Evolutionary conservation across 2,329 filamentous ascomycete species (phyloP).

Genomic region (Elsinoe ampelina): DNA sequence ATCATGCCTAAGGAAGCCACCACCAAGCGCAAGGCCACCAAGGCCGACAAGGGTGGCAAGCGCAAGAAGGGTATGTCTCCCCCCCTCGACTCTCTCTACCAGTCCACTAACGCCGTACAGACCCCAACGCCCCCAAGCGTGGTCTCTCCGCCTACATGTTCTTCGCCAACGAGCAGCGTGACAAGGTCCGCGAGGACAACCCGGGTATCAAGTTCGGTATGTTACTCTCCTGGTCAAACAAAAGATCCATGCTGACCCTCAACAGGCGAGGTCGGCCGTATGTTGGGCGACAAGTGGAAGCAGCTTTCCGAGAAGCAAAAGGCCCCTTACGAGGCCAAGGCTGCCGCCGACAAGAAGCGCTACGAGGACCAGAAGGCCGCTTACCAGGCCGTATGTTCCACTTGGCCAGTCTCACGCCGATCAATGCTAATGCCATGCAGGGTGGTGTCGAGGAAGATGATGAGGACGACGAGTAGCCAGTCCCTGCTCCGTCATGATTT

Average conservation of each 20-base stretch:
- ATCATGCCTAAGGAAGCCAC: slow-evolving; percentile 60
- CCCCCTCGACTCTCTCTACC: not conserved
- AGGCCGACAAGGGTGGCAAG: slow-evolving; percentile 41
- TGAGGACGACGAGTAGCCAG: slow-evolving; percentile 29
- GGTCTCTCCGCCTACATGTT: slow-evolving; percentile 99
- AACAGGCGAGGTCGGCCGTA: slow-evolving; percentile 87
- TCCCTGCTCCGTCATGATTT: slow-evolving; percentile 7
- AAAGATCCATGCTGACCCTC: slow-evolving; percentile 10
- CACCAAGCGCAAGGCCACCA: slow-evolving; percentile 50
- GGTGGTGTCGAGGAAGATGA: slow-evolving; percentile 27
- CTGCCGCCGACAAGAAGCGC: slow-evolving; percentile 93
- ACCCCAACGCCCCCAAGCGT: slow-evolving; percentile 97
- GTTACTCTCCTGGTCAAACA: slow-evolving; percentile 24
- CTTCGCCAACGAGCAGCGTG: slow-evolving; percentile 98
- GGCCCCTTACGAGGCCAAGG: slow-evolving; percentile 91
- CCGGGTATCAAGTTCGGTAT: slow-evolving; percentile 91
- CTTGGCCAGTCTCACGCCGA: not conserved
- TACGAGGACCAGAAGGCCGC: slow-evolving; percentile 97
- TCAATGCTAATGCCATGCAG: slow-evolving; percentile 17
- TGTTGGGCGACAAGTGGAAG: slow-evolving; percentile 99
- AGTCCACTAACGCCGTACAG: slow-evolving; percentile 36
- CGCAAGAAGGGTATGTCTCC: slow-evolving; percentile 57
- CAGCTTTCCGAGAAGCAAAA: slow-evolving; percentile 87
- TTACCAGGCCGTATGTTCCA: slow-evolving; percentile 63
- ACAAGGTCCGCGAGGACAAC: slow-evolving; percentile 97